phyloP scores from a whole-genome alignment of 176 grass and related monocot genomes.

The Eragrostis curvula region DNA sequence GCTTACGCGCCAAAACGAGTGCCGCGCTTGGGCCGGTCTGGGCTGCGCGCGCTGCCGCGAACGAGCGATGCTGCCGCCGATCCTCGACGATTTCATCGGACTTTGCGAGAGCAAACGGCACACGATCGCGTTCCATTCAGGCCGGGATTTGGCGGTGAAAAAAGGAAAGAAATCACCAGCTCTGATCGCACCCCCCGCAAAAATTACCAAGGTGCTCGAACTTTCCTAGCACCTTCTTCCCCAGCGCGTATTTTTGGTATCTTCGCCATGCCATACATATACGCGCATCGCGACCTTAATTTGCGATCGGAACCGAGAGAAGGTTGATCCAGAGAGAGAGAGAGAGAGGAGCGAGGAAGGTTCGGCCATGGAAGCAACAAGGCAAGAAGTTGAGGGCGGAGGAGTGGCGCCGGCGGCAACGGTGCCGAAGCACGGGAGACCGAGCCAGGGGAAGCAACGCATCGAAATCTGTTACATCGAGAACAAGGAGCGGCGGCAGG shows the following conservation, averaged over 20 bases:
- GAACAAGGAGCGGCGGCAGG: conserved; percentile 17
- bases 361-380: not conserved
- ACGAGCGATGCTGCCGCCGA: no score
- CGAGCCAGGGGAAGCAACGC: conserved; percentile 21
- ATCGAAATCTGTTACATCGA: conserved; percentile 28
- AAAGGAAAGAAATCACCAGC: not conserved
- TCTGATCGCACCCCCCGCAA: not conserved
- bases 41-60: no score
- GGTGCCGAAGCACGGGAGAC: not conserved
- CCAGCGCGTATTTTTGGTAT: not conserved
- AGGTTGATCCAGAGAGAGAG: no score
- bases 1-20: no score
- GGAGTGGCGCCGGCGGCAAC: not conserved
- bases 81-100: no score
- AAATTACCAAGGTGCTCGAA: no score
- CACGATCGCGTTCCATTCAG: no score
- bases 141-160: no score
- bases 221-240: no score
- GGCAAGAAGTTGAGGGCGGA: not conserved
- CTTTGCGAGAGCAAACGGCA: no score
- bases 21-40: no score
- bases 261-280: not conserved
- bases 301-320: not conserved
- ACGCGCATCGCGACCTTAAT: not conserved
- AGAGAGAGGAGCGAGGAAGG: not conserved